These are phyloP conservation scores for Cicer arietinum DNA, from an alignment of 306 rosid species.

Conservation along the genomic window DNA sequence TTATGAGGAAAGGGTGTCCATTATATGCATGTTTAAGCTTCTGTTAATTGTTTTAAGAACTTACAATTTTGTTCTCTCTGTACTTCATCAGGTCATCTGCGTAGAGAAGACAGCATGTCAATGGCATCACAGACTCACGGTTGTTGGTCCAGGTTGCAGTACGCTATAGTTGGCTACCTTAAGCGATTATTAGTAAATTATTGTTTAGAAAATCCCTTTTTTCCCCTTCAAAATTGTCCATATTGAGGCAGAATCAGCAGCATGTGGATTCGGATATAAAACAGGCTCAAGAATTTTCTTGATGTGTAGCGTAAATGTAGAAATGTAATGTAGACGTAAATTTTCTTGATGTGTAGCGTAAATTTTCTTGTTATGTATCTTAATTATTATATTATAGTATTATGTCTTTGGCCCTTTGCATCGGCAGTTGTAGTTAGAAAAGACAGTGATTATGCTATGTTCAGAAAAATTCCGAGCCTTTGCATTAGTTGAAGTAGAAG, in stretches of 20 bases:
- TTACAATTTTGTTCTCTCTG: conserved; percentile 28
- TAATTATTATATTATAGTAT: conserved; percentile 16
- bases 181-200: conserved; percentile 31
- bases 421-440: background rate
- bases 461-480: background rate
- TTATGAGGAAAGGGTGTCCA: no score
- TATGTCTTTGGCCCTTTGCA: conserved; percentile 6
- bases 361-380: conserved; percentile 30
- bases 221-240: conserved; percentile 34
- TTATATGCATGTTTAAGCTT: background rate
- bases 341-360: conserved; percentile 38
- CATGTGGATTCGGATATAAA: conserved; percentile 38
- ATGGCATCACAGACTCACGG: conserved; percentile 21
- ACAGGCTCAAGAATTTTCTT: conserved; percentile 19
- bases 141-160: conserved; percentile 31
- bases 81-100: conserved; percentile 49
- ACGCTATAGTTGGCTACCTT: conserved; percentile 28
- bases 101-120: conserved; percentile 40
- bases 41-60: conserved; percentile 19
- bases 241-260: conserved; percentile 43
- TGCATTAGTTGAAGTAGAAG: background rate
- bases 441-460: background rate
- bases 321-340: conserved; percentile 34
- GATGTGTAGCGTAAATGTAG: conserved; percentile 38
- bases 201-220: conserved; percentile 34